Evolutionary conservation across 805 yeast species (phyloP), one percentile per base, ranked within the genome.

Genomic region (Priceomyces melissophilus): DNA sequence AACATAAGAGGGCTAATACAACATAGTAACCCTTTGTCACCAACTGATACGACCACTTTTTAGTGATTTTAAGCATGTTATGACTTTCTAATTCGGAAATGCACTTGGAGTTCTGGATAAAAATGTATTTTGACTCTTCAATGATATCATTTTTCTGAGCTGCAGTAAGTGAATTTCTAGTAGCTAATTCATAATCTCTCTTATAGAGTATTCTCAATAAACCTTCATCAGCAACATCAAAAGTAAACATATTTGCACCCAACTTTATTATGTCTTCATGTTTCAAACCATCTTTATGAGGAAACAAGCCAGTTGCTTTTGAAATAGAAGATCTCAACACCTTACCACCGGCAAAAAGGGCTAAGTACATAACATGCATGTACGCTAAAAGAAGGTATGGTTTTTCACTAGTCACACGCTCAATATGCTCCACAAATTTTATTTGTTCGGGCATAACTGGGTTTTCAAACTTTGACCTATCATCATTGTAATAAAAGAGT

Each of bases 261-360:
- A 67, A 49, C 30, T 66, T 58, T 25, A 78, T 73, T 36, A 84
- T 73, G 40, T 85, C 87, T 37, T 75, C 82, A 39, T 78, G 79
- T n/a, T 77, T 60, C 49, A 79, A 69, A 20, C 87, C 87, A 40
- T 77, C 77, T 35, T 82, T 76, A 50, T 82, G 81, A 8, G 95
- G 95, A 72, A 85, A 84, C 41, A 86, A 61, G 2, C 89, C 87
- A 4, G 82, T 65, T 16, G 88, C 82, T 53, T 75, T 78, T 38
- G 81, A 69, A 23, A 87, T 62, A 12, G 81, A 76, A 0, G 89
- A 80, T 44, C 82, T 68, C 78, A 87, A 73, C 27, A 87, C 70
- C 47, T 81, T 71, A 12, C 95, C 95, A 38, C 96, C 96, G 2
- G 95, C 95, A 66, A 87, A 87, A 38, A 87, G 72, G 0, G 93